Evolutionary conservation across 164 flowering plant species (phyloP).

Genomic region (Liquidambar formosana): DNA sequence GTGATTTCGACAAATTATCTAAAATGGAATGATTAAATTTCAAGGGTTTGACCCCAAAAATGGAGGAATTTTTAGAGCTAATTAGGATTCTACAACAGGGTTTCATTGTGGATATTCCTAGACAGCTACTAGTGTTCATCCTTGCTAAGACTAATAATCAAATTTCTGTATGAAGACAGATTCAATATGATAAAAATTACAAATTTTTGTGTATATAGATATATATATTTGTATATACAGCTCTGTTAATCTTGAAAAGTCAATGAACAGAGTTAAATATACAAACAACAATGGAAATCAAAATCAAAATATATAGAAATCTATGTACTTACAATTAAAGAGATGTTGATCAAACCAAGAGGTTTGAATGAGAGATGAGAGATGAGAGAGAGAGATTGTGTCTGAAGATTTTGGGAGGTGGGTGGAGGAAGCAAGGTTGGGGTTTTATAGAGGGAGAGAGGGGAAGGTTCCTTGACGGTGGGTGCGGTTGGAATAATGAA

Average conservation of each 20-base stretch:
- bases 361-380: background rate
- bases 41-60: slow-evolving; percentile 33
- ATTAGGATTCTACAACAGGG: slow-evolving; percentile 67
- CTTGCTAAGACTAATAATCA: background rate
- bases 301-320: background rate
- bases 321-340: slow-evolving; percentile 16
- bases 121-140: slow-evolving; percentile 45
- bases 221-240: background rate
- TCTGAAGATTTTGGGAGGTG: background rate
- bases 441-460: slow-evolving; percentile 7
- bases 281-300: background rate
- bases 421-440: background rate
- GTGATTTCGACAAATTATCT: slow-evolving; percentile 42
- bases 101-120: slow-evolving; percentile 57
- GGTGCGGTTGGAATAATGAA: too few relatives aligned
- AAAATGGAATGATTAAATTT: slow-evolving; percentile 15
- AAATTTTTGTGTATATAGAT: background rate
- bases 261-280: slow-evolving; percentile 21
- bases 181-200: background rate
- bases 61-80: slow-evolving; percentile 34
- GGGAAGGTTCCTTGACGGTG: slow-evolving; percentile 6
- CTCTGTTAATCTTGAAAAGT: slow-evolving; percentile 29
- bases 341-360: background rate
- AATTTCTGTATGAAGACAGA: too few relatives aligned
- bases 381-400: slow-evolving; percentile 6